A percentile compares a stretch with the other conserved stretches of the same genome.
These are phyloP conservation scores for Phytophthora palmivora DNA, from an alignment of 352 stramenopile genomes.

Conservation along the genomic window DNA sequence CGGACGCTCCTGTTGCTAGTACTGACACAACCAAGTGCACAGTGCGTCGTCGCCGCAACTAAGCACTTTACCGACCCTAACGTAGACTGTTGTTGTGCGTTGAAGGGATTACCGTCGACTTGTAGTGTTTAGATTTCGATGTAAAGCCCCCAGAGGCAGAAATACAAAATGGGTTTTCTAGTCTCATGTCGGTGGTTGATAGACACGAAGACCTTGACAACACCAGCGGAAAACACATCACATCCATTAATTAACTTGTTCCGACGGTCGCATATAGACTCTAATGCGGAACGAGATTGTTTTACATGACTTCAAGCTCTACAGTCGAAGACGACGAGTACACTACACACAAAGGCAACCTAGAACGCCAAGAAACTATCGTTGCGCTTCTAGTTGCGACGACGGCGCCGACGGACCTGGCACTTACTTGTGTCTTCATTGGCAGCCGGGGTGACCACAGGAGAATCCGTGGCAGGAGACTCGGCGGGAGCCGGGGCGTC, in stretches of 20 bases:
- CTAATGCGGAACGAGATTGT: constrained; percentile 17
- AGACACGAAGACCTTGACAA: constrained; percentile 2
- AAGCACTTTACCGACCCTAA: constrained; percentile 1
- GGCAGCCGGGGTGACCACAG: constrained; percentile 15
- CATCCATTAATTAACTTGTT: constrained; percentile 28
- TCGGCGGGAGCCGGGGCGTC: constrained; percentile 9
- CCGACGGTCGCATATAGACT: constrained; percentile 7
- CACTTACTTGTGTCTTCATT: constrained; percentile 28
- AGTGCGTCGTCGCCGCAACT: constrained; percentile 28
- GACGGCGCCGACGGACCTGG: constrained; percentile 26
- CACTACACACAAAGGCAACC: constrained; percentile 10
- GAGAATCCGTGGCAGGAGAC: constrained; percentile 11
- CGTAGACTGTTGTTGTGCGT: constrained; percentile 8
- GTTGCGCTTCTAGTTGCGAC: constrained; percentile 29
- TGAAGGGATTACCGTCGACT: neutral
- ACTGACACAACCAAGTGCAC: constrained; percentile 35
- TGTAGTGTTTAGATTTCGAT: constrained; percentile 34
- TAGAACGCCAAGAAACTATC: constrained; percentile 17
- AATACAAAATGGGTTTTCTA: constrained; percentile 2
- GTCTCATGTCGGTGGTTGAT: neutral
- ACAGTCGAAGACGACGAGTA: constrained; percentile 13
- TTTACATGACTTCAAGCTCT: constrained; percentile 20
- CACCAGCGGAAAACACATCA: constrained; percentile 11
- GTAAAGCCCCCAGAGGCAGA: constrained; percentile 6
- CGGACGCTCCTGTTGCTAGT: constrained; percentile 7